Evolutionary conservation across 1,139 yeast genomes (phyloP), one percentile per base, ranked within the genome.

Genomic region (Pichiaceae sp.): DNA sequence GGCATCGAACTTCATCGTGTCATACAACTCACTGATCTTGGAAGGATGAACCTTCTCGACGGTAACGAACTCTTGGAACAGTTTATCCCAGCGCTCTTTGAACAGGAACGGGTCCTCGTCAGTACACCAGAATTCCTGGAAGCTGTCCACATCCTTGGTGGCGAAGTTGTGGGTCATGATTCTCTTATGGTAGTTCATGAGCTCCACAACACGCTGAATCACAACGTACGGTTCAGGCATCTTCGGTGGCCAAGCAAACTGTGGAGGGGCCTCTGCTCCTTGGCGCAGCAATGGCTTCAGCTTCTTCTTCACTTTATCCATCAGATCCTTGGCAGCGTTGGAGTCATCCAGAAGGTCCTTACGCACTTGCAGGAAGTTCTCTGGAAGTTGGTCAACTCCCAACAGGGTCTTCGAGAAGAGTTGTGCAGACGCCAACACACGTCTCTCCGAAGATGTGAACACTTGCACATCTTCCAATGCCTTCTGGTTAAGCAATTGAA

Each of bases 31-130:
- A 32, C 95, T 83, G 41, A 93, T 91, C 61, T 91, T 91, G 2
- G 96, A 82, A 16, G 99, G 99, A 60, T 93, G 98, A 1, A 94
- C 95, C 60, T 93, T 93, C 49, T 93, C 99, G 34, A 87, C 94
- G 35, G 85, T 78, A 25, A 80, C 78, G 61, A 93, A 93, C 59
- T 93, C 99, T 48, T 78, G 84, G 60, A 93, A 93, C 35, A 93
- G 66, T 57, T 93, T 93, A 52, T 91, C 96, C 99, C 99, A 93
- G 54, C 99, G 73, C 63, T 93, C 99, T 47, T 78, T 79, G 62
- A 93, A 91, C 43, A 93, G 62, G 43, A 72, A 64, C 2, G 98
- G 91, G 56, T 91, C 96, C 58, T 93, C 99, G 20, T 87, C 93
- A 61, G 97, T 89, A 57, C 99, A 93, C 99, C 99, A 93, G 38